A percentile compares a stretch with the other conserved stretches of the same genome.
Conservation (phyloP, 2,329 filamentous ascomycete species). For the Orbilia quercus region DNA sequence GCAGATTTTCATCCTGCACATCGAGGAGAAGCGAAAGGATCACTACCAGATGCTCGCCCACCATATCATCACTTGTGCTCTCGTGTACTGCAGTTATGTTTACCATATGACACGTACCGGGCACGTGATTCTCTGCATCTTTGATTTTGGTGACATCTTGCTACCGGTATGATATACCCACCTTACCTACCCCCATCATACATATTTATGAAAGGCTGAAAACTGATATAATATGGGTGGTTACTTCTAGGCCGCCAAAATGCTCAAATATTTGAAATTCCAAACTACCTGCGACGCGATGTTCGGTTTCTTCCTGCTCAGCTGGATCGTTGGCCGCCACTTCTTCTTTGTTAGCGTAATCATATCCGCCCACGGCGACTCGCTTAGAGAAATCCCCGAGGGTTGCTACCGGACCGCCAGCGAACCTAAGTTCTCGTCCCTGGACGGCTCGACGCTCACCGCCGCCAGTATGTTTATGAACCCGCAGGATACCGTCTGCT, state of each 20-base stretch:
- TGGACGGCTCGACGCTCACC: constrained; percentile 76
- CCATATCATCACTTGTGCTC: constrained; percentile 85
- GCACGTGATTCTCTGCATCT: constrained; percentile 86
- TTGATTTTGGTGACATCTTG: constrained; percentile 92
- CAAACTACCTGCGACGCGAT: constrained; percentile 80
- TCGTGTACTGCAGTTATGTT: constrained; percentile 84
- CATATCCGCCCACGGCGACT: constrained; percentile 81
- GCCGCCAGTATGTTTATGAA: constrained; percentile 61
- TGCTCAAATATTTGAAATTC: constrained; percentile 87
- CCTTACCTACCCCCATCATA: not conserved
- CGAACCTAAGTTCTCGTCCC: constrained; percentile 63
- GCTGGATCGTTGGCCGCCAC: constrained; percentile 87
- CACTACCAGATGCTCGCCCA: constrained; percentile 96
- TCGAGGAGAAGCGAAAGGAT: constrained; percentile 93
- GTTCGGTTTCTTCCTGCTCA: constrained; percentile 85
- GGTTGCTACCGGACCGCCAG: constrained; percentile 73
- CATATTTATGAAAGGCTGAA: constrained; percentile 14
- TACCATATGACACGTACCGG: constrained; percentile 89
- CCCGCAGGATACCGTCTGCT: constrained; percentile 80
- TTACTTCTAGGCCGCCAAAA: constrained; percentile 78
- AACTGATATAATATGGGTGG: constrained; percentile 4
- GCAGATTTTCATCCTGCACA: constrained; percentile 91
- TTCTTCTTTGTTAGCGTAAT: constrained; percentile 80
- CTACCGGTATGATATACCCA: constrained; percentile 74
- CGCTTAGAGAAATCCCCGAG: constrained; percentile 71